phyloP scores from a whole-genome alignment of 164 flowering plant genomes.

The Nelumbo lutea region DNA sequence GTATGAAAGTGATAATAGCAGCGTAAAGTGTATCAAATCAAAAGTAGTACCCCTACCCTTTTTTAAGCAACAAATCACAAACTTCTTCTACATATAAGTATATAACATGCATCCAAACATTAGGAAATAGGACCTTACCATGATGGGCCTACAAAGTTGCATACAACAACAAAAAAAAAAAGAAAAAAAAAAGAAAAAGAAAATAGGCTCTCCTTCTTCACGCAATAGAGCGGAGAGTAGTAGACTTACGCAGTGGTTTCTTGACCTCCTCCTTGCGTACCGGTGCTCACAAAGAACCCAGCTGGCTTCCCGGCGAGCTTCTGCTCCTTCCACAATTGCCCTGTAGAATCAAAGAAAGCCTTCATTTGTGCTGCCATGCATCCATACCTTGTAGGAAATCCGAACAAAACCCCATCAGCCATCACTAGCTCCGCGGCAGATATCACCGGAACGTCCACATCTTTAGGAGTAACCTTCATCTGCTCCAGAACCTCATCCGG shows the following conservation, averaged over 20 bases:
- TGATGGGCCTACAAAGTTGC: no score
- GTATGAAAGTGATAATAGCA: no score
- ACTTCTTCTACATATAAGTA: no score
- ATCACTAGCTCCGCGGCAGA: conserved; percentile 39
- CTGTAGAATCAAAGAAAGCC: conserved; percentile 69
- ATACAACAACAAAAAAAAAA: no score
- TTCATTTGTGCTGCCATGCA: conserved; percentile 70
- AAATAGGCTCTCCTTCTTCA: no score
- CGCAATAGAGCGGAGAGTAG: neutral
- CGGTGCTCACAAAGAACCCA: conserved; percentile 70
- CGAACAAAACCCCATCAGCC: conserved; percentile 69
- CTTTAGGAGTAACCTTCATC: conserved; percentile 55
- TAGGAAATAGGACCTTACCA: no score
- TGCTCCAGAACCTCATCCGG: conserved; percentile 37
- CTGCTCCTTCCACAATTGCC: conserved; percentile 57
- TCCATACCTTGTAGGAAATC: conserved; percentile 82
- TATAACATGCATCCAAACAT: no score
- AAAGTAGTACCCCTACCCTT: no score
- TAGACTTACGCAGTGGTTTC: conserved; percentile 72
- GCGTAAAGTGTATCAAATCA: no score
- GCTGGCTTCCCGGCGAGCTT: conserved; percentile 69
- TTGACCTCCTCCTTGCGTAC: conserved; percentile 87
- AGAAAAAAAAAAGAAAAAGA: no score
- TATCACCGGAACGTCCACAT: conserved; percentile 42
- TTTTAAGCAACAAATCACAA: no score